A percentile compares a stretch with the other conserved stretches of the same genome.
Conservation (phyloP, 352 stramenopile species). For the Phytophthora citricola region DNA sequence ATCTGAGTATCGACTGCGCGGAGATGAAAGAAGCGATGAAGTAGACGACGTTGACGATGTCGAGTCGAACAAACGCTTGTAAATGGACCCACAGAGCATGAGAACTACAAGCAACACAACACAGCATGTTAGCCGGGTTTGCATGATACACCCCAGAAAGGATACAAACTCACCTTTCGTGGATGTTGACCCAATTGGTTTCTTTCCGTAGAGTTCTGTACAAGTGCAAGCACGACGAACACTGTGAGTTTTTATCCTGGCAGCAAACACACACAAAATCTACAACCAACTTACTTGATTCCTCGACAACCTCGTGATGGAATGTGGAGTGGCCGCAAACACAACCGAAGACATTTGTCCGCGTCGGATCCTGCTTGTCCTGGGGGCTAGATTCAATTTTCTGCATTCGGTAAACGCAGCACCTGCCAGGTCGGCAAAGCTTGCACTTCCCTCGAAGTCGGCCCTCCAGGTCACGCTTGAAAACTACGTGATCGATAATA, state of each 20-base stretch:
- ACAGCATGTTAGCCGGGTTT: conserved; percentile 12
- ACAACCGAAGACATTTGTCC: conserved; percentile 49
- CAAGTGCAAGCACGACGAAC: background rate
- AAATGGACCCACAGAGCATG: conserved; percentile 51
- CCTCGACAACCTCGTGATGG: conserved; percentile 79
- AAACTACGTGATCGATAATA: conserved; percentile 80
- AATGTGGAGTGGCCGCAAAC: conserved; percentile 79
- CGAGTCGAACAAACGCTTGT: conserved; percentile 66
- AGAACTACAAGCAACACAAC: conserved; percentile 42
- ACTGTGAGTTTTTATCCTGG: conserved; percentile 13
- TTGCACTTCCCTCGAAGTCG: conserved; percentile 79
- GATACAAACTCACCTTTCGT: conserved; percentile 54
- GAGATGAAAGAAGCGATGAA: conserved; percentile 56
- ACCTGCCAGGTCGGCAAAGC: conserved; percentile 69
- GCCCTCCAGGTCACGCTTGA: conserved; percentile 73
- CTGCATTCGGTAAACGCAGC: conserved; percentile 70
- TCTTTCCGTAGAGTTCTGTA: conserved; percentile 76
- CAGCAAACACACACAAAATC: background rate
- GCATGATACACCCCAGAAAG: background rate
- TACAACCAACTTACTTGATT: conserved; percentile 59
- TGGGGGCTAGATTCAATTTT: conserved; percentile 35
- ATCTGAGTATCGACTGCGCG: conserved; percentile 57
- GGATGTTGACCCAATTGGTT: conserved; percentile 55
- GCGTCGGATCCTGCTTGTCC: conserved; percentile 38
- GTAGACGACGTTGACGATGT: conserved; percentile 47